Evolutionary conservation across 345 rosid genomes (phyloP).

Genomic region (Anacardium occidentale): DNA sequence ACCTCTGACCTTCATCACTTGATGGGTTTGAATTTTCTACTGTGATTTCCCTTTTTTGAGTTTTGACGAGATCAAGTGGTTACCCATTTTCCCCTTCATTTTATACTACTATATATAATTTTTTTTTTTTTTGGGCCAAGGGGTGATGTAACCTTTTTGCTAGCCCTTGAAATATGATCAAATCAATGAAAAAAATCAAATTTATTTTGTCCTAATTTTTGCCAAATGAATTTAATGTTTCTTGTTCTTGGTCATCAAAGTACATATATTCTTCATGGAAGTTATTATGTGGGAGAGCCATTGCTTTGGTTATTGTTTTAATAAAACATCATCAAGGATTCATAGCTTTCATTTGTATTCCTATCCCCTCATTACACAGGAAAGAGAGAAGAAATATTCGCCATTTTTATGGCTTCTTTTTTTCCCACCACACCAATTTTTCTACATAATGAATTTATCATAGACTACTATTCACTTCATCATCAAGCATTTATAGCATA

Average conservation of each 20-base stretch:
- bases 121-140: constrained; percentile 10
- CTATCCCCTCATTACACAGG: neutral
- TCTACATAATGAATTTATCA: no score
- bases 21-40: neutral
- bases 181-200: constrained; percentile 17
- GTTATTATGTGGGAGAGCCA: neutral
- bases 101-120: neutral
- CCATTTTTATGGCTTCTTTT: neutral
- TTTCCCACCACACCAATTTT: neutral
- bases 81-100: neutral
- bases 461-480: neutral
- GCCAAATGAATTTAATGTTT: neutral
- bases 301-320: neutral
- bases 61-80: constrained; percentile 2
- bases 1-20: neutral
- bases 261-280: no score
- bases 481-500: neutral
- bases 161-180: constrained; percentile 15
- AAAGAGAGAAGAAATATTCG: neutral
- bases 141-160: constrained; percentile 12
- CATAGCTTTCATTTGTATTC: neutral
- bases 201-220: neutral
- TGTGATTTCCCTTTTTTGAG: neutral
- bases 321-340: neutral
- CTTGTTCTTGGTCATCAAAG: neutral